Evolutionary conservation across 2,329 filamentous ascomycete genomes (phyloP).

Genomic region (Calonectria hongkongensis): DNA sequence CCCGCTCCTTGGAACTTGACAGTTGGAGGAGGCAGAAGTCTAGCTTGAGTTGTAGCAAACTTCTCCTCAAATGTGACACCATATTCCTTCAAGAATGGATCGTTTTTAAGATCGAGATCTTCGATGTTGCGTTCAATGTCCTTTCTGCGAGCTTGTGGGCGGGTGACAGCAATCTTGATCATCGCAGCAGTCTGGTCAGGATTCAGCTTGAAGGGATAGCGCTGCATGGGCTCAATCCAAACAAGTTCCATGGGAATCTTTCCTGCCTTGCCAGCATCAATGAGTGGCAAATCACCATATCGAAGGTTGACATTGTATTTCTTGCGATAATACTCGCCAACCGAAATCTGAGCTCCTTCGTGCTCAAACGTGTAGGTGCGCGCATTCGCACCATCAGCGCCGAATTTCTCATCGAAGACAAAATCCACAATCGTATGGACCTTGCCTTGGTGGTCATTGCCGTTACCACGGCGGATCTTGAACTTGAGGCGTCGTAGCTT

Average conservation of each 20-base stretch:
- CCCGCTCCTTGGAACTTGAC: slow-evolving; percentile 78
- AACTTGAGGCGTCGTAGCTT: slow-evolving; percentile 75
- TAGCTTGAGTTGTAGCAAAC: slow-evolving; percentile 81
- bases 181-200: slow-evolving; percentile 83
- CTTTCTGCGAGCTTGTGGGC: slow-evolving; percentile 79
- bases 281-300: slow-evolving; percentile 71
- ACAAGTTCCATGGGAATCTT: slow-evolving; percentile 79
- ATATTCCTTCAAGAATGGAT: slow-evolving; percentile 83
- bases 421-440: slow-evolving; percentile 73
- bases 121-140: slow-evolving; percentile 75
- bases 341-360: slow-evolving; percentile 66
- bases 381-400: slow-evolving; percentile 67
- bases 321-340: slow-evolving; percentile 74
- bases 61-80: slow-evolving; percentile 80
- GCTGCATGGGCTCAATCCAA: slow-evolving; percentile 71
- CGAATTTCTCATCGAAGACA: slow-evolving; percentile 66
- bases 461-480: slow-evolving; percentile 70
- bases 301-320: slow-evolving; percentile 72
- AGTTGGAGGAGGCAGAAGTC: slow-evolving; percentile 81
- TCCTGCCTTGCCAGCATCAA: slow-evolving; percentile 73
- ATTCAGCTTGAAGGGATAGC: slow-evolving; percentile 78
- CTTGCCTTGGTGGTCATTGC: slow-evolving; percentile 64
- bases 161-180: slow-evolving; percentile 94
- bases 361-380: slow-evolving; percentile 73
- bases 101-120: slow-evolving; percentile 80